phyloP scores from a whole-genome alignment of 139 green algal species.

The Micromonas pusilla region DNA sequence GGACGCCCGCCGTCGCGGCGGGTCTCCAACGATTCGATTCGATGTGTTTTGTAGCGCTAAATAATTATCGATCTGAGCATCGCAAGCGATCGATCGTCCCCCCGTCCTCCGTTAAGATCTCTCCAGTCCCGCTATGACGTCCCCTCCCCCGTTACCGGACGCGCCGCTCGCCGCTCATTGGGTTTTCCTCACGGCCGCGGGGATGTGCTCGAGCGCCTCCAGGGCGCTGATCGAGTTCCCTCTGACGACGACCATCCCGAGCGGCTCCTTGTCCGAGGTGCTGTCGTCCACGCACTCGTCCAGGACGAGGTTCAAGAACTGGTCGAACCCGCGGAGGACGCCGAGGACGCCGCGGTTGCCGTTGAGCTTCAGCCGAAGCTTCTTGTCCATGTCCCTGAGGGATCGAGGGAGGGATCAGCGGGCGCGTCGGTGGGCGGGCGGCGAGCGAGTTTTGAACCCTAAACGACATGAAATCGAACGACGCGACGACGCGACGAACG shows the following conservation, averaged over 20 bases:
- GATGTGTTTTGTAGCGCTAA: too few relatives aligned
- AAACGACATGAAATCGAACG: background rate
- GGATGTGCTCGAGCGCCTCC: conserved; percentile 71
- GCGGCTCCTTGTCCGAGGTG: conserved; percentile 72
- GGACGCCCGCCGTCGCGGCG: too few relatives aligned
- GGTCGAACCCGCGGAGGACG: conserved; percentile 91
- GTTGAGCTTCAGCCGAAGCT: conserved; percentile 58
- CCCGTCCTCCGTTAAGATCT: too few relatives aligned
- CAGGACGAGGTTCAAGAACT: conserved; percentile 99
- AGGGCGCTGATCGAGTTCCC: conserved; percentile 92
- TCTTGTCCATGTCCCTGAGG: conserved; percentile 29
- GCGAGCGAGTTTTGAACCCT: background rate
- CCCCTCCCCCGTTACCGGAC: too few relatives aligned
- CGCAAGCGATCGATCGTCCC: too few relatives aligned
- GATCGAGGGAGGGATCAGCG: background rate
- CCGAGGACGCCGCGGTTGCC: conserved; percentile 88
- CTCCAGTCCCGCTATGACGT: too few relatives aligned
- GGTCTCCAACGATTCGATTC: too few relatives aligned
- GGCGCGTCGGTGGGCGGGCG: background rate
- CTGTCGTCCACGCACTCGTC: conserved; percentile 64
- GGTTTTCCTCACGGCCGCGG: background rate
- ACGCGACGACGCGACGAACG: background rate
- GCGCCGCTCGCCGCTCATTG: background rate
- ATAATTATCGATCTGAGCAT: too few relatives aligned
- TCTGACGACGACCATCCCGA: conserved; percentile 95